Evolutionary conservation across 768 basidiomycete species (phyloP).

Genomic region (Tricholoma terreum): DNA sequence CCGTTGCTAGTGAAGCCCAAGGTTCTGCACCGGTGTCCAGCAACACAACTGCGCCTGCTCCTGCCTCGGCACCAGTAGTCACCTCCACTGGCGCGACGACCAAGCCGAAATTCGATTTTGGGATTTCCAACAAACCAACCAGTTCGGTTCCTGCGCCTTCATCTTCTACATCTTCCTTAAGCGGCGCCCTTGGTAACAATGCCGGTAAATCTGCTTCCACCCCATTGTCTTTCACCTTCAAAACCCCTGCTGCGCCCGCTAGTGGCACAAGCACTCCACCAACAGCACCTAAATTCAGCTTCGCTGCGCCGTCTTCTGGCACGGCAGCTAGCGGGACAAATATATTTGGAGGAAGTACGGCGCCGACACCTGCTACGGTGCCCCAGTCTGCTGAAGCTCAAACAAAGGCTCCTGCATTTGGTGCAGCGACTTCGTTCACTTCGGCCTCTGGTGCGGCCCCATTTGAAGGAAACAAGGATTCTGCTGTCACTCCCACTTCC

Average conservation of each 20-base stretch:
- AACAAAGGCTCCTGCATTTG: constrained; percentile 13
- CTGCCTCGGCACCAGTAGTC: constrained; percentile 14
- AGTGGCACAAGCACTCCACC: constrained; percentile 5
- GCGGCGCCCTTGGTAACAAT: constrained; percentile 17
- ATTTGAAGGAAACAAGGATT: constrained; percentile 4
- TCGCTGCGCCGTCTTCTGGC: constrained; percentile 5
- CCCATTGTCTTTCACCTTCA: constrained; percentile 21
- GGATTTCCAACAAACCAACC: constrained; percentile 18
- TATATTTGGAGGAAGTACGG: constrained; percentile 4
- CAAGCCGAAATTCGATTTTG: constrained; percentile 37
- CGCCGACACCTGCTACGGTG: constrained; percentile 8
- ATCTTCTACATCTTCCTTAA: constrained; percentile 16
- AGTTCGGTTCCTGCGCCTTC: background rate
- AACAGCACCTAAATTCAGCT: constrained; percentile 15
- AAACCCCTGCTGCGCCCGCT: constrained; percentile 14
- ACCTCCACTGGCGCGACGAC: constrained; percentile 23
- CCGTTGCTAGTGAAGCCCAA: constrained; percentile 15
- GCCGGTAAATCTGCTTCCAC: constrained; percentile 21
- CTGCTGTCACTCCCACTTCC: background rate
- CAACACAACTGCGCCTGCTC: constrained; percentile 10
- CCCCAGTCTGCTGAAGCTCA: background rate
- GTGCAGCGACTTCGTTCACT: background rate
- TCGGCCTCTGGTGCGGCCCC: background rate
- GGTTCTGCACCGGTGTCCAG: constrained; percentile 23
- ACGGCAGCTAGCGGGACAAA: constrained; percentile 1